Percentiles rank a stretch among this genome's conserved stretches.
These are phyloP conservation scores for Mycena floridula DNA, from an alignment of 768 basidiomycete genomes.

Conservation along the genomic window DNA sequence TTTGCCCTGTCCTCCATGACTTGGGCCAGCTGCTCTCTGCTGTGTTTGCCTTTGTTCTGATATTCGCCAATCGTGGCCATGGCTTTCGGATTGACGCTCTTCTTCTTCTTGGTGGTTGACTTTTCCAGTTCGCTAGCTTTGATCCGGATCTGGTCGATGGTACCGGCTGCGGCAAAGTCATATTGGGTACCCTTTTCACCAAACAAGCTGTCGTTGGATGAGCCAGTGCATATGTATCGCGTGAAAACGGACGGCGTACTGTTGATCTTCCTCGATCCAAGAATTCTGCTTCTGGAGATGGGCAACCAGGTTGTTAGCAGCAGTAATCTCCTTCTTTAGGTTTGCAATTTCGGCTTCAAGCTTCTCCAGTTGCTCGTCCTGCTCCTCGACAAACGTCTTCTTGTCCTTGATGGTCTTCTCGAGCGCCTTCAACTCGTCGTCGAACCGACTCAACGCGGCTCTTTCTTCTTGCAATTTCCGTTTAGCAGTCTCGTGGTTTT, in stretches of 20 bases:
- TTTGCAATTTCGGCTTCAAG: slow-evolving; percentile 64
- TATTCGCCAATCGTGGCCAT: slow-evolving; percentile 95
- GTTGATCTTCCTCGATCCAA: slow-evolving; percentile 86
- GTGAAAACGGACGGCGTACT: slow-evolving; percentile 41
- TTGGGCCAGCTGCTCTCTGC: slow-evolving; percentile 83
- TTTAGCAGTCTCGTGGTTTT: slow-evolving; percentile 66
- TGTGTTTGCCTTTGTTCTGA: too few species aligned
- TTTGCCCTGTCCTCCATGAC: slow-evolving; percentile 91
- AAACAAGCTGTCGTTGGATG: slow-evolving; percentile 85
- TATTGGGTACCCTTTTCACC: slow-evolving; percentile 77
- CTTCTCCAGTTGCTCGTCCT: slow-evolving; percentile 58
- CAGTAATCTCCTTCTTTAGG: slow-evolving; percentile 58
- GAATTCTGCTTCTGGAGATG: slow-evolving; percentile 76
- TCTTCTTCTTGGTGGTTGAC: slow-evolving; percentile 82
- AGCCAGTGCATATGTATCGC: not conserved
- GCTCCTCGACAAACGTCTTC: slow-evolving; percentile 61
- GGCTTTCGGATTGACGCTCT: slow-evolving; percentile 93
- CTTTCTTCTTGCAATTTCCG: slow-evolving; percentile 76
- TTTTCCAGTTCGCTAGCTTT: slow-evolving; percentile 72
- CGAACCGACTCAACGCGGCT: slow-evolving; percentile 82
- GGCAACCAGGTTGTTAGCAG: slow-evolving; percentile 43
- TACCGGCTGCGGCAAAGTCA: slow-evolving; percentile 65
- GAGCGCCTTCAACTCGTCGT: slow-evolving; percentile 80
- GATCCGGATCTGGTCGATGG: slow-evolving; percentile 45
- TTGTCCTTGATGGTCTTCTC: slow-evolving; percentile 79